Evolutionary conservation across 345 rosid genomes (phyloP), one percentile per base, ranked within the genome.

Genomic region (Mercurialis annua): DNA sequence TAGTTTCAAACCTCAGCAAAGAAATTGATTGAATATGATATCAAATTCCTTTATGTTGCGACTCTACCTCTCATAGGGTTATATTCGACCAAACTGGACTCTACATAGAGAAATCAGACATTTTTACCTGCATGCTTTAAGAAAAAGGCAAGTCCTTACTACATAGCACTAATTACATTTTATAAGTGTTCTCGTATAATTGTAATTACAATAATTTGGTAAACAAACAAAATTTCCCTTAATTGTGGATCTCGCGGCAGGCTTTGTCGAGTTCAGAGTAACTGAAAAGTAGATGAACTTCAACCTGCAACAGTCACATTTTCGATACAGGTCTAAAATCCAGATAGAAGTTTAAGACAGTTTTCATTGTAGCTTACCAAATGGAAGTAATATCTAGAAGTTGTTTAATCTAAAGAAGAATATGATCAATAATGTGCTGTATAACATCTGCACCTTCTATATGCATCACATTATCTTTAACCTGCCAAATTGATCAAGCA

Each of bases 381-480:
- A 38, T 27, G 14, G 58, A 42, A 69, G 51, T 57, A 47, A 33
- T 16, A 33, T n/a, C 10, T 30, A 59, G 23, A 2, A 64, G 61
- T 20, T 14, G 2, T 44, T 29, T 44, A 24, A 27, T 59, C 78
- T 80, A 92, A 23, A 75, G 74, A 49, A 78, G 86, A 70, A 92
- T 87, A 78, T 85, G 92, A 79, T 90, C 92, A 5, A 92, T 85
- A 74, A 90, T 83, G 71, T 92, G 97, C 47, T 87, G 86, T 77
- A 88, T 85, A 64, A 90, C 97, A 70, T 92, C 97, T 55, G 90
- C 90, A 43, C 98, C 98, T 74, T 92, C 98, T 64, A 71, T 88
- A 72, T 90, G 97, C 78, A 81, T 31, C 30, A 11, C 59, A 57
- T 87, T 80, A 68, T 87, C 86, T 79, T 92, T 92, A 17, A 92